A percentile compares a stretch with the other conserved stretches of the same genome.
Evolutionary conservation across 768 basidiomycete genomes (phyloP).

Genomic region (Suillus ampliporus): DNA sequence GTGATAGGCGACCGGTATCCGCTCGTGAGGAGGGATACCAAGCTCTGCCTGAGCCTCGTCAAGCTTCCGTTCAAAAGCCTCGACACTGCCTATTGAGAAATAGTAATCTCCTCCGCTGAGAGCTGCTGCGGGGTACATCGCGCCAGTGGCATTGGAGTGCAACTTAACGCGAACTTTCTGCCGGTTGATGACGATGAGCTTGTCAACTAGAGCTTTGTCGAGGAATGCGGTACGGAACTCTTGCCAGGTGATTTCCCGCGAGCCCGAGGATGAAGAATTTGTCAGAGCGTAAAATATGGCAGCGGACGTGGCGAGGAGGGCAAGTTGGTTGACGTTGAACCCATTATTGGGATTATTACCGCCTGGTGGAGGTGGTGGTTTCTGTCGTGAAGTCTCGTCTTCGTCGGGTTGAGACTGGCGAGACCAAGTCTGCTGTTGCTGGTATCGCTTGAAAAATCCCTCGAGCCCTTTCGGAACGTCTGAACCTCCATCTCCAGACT

Average conservation of each 20-base stretch:
- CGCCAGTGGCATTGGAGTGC: constrained; percentile 85
- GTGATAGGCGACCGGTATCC: constrained; percentile 96
- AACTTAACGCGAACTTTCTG: constrained; percentile 90
- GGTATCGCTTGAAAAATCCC: constrained; percentile 78
- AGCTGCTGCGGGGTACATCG: constrained; percentile 69
- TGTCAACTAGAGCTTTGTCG: constrained; percentile 95
- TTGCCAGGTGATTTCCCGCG: constrained; percentile 98
- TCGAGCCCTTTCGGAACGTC: constrained; percentile 72
- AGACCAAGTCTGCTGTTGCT: constrained; percentile 40
- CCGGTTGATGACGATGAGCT: constrained; percentile 89
- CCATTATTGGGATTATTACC: constrained; percentile 51
- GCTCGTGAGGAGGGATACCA: constrained; percentile 88
- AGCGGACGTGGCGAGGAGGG: constrained; percentile 60
- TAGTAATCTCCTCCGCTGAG: constrained; percentile 71
- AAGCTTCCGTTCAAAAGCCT: constrained; percentile 94
- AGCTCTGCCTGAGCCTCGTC: constrained; percentile 94
- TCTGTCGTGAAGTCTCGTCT: constrained; percentile 42
- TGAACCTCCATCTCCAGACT: constrained; percentile 31
- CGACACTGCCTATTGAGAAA: constrained; percentile 98
- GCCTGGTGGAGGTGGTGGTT: constrained; percentile 56
- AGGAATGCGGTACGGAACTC: constrained; percentile 98
- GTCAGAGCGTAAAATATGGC: constrained; percentile 72
- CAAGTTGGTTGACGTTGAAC: constrained; percentile 62
- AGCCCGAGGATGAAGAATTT: constrained; percentile 48
- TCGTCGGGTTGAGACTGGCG: constrained; percentile 34